phyloP scores from a whole-genome alignment of 805 yeast genomes.

The Pichia rugopelliculosa region DNA sequence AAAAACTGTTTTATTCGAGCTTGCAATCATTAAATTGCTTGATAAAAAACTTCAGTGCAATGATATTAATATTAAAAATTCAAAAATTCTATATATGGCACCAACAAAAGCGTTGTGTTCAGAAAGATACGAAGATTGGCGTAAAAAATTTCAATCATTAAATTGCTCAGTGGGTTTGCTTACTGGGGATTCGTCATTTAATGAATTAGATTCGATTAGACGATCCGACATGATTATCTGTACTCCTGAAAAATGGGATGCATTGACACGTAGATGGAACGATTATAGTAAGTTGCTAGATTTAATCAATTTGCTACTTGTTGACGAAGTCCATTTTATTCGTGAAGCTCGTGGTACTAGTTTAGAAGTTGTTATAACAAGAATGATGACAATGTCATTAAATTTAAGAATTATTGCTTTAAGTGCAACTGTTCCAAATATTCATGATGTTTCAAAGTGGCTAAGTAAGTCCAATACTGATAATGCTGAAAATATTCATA shows the following conservation, averaged over 20 bases:
- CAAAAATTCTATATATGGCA: conserved; percentile 86
- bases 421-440: conserved; percentile 90
- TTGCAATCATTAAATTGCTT: conserved; percentile 46
- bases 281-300: conserved; percentile 80
- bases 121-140: conserved; percentile 86
- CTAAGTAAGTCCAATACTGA: conserved; percentile 48
- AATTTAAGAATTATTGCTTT: conserved; percentile 87
- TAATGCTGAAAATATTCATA: conserved; percentile 62
- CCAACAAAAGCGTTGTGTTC: conserved; percentile 92
- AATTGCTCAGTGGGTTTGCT: conserved; percentile 79
- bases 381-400: conserved; percentile 86
- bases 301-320: conserved; percentile 75
- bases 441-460: conserved; percentile 88
- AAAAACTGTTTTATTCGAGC: conserved; percentile 85
- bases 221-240: conserved; percentile 90
- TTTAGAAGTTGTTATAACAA: conserved; percentile 86
- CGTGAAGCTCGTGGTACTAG: conserved; percentile 98
- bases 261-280: conserved; percentile 83
- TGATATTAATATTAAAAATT: conserved; percentile 66
- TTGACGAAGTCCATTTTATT: conserved; percentile 91
- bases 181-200: conserved; percentile 91
- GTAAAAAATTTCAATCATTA: conserved; percentile 69
- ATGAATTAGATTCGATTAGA: conserved; percentile 64
- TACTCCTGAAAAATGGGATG: conserved; percentile 91
- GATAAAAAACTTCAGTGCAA: background rate